Evolutionary conservation across 164 flowering plant species (phyloP), one percentile per base, ranked within the genome.

Genomic region (Nelumbo lutea): DNA sequence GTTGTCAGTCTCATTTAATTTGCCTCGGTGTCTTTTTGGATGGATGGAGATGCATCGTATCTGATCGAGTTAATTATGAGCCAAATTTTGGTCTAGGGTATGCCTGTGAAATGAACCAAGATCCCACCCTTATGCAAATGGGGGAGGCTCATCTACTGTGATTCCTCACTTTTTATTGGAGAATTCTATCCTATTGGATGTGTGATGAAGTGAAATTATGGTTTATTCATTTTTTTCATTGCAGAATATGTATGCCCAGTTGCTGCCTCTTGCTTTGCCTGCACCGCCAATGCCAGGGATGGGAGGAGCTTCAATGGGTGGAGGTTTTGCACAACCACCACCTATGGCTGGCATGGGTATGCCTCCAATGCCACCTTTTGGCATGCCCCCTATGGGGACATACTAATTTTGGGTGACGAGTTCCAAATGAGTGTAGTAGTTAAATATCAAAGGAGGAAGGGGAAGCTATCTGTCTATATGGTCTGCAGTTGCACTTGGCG

Each of bases 231-330:
- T 6, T 56, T 57, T 74, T 59, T 61, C 6, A 42, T 56, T 84
- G 83, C 93, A 96, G 99, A 96, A 93, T 82, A 93, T 96, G 99
- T 91, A 96, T 75, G 99, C 99, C 11, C 99, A 93, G 72, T 74
- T 96, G 79, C 83, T 96, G 73, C 99, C 99, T 59, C 95, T 93
- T 70, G 99, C 99, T 65, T 79, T 96, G 84, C 99, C 99, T 65
- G 97, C 99, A 53, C 99, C 99, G 2, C 96, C 96, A 51, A 85
- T 85, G 86, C 90, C 92, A 0, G 93, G 96, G 13, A 89, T 92
- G 93, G 87, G 86, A 62, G 57, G 57, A 46, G 48, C 48, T 53
- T 14, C n/a, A 2, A 53, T 53, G 57, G 57, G 57, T 53, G 85
- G 83, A 58, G 85, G 87, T 43, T 84, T 57, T 73, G 83, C 71